phyloP scores from a whole-genome alignment of 1,284 basidiomycete species.

The Pterulicium gracile region DNA sequence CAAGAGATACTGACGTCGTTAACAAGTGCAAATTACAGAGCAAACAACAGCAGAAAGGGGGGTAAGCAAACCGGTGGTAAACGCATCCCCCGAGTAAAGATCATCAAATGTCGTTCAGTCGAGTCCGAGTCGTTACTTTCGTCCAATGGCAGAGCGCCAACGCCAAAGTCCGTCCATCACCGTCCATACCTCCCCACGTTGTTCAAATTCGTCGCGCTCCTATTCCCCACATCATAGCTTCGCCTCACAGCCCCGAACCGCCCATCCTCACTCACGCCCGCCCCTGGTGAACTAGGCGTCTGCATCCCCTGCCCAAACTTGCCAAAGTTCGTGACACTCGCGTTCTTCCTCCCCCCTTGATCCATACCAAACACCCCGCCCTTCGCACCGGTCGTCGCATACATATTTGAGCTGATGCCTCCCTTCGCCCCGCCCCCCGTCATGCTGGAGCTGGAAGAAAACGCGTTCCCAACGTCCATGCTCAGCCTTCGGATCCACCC shows the following conservation, averaged over 20 bases:
- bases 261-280: slow-evolving; percentile 27
- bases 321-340: slow-evolving; percentile 27
- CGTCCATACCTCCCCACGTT: no score
- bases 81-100: no score
- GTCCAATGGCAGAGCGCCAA: no score
- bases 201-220: slow-evolving; percentile 31
- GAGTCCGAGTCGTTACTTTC: no score
- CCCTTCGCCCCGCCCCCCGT: slow-evolving; percentile 21
- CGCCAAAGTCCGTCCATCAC: neutral
- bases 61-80: no score
- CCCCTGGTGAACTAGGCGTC: no score
- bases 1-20: no score
- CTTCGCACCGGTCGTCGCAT: neutral
- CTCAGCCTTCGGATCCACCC: slow-evolving; percentile 69
- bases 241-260: slow-evolving; percentile 22
- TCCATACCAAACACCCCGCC: slow-evolving; percentile 22
- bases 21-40: no score
- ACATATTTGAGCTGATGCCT: neutral
- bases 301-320: no score
- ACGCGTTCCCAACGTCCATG: slow-evolving; percentile 54
- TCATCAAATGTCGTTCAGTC: no score
- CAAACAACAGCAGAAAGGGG: no score
- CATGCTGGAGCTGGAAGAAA: slow-evolving; percentile 33
- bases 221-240: slow-evolving; percentile 36
- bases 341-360: slow-evolving; percentile 32